Evolutionary conservation across 2,329 filamentous ascomycete species (phyloP), one percentile per base, ranked within the genome.

Genomic region (Colletotrichum sp.): DNA sequence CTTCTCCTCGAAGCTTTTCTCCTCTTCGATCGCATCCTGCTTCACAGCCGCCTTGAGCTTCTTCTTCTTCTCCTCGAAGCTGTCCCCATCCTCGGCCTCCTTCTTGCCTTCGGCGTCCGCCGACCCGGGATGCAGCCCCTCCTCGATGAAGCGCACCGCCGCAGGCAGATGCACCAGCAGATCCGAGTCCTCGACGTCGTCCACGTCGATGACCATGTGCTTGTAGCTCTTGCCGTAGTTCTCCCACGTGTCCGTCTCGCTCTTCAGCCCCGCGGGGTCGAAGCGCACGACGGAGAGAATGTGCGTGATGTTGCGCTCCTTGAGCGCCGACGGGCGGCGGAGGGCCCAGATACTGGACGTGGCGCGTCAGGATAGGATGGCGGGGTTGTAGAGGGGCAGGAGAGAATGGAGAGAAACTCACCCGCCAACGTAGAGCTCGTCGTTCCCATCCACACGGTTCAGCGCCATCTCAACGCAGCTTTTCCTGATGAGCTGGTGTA

Each of bases 171-270:
- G 93, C 77, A 94, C 91, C 22, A 98, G 87, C 68, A 98, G 85
- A 84, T 99, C 95, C 79, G 96, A 93, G 81, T 98, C 95, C 25
- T 96, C 95, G 68, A 96, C 91, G 86, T 99, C 97, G 84, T 98
- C 95, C 59, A 98, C 92, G 78, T 98, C 94, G 78, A 98, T 94
- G 76, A 92, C 90, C 79, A 95, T 89, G 83, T 98, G 95, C 78
- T 93, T 86, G 83, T 93, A 95, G 57, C 89, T 87, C 78, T 90
- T 88, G 81, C 87, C 89, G 77, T 85, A 86, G 66, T 88, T 87
- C 22, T 88, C 83, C 81, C 85, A 86, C 91, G 93, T 55, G 89
- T 80, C 81, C 71, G 80, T 87, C 85, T 89, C 86, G 48, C 89
- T 84, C 74, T 89, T 87, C 80, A 91, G 85, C 75, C 79, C 82